phyloP scores from a whole-genome alignment of 106 monocot species.

The Agapanthus africanus region DNA sequence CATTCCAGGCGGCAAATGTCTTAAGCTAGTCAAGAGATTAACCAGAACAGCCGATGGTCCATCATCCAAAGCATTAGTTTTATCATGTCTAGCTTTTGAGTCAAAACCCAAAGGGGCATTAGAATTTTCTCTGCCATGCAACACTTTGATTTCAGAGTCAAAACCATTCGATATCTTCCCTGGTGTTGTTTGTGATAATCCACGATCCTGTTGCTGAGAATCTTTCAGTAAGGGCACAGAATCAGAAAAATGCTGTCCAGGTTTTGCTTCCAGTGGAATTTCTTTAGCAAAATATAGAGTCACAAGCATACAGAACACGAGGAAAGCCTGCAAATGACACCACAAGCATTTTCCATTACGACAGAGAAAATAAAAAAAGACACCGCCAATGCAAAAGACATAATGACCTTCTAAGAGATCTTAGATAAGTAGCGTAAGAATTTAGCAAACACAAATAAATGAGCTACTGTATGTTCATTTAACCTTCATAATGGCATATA shows the following conservation, averaged over 20 bases:
- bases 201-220: slow-evolving; percentile 33
- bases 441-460: no score
- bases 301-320: slow-evolving; percentile 80
- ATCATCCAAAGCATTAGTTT: slow-evolving; percentile 41
- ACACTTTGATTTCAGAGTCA: slow-evolving; percentile 19
- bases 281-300: slow-evolving; percentile 88
- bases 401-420: no score
- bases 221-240: slow-evolving; percentile 68
- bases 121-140: slow-evolving; percentile 13
- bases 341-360: no score
- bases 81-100: no score
- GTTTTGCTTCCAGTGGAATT: slow-evolving; percentile 38
- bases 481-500: no score
- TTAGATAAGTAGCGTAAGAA: no score
- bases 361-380: no score
- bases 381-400: no score
- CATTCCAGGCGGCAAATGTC: slow-evolving; percentile 93
- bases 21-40: slow-evolving; percentile 86
- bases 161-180: slow-evolving; percentile 27
- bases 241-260: slow-evolving; percentile 41
- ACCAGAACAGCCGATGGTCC: slow-evolving; percentile 86
- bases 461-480: no score
- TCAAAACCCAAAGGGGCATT: slow-evolving; percentile 18
- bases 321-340: slow-evolving; percentile 57
- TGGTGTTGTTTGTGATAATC: neutral